Conservation (phyloP, 768 basidiomycete genomes). For the Serendipita sp. region DNA sequence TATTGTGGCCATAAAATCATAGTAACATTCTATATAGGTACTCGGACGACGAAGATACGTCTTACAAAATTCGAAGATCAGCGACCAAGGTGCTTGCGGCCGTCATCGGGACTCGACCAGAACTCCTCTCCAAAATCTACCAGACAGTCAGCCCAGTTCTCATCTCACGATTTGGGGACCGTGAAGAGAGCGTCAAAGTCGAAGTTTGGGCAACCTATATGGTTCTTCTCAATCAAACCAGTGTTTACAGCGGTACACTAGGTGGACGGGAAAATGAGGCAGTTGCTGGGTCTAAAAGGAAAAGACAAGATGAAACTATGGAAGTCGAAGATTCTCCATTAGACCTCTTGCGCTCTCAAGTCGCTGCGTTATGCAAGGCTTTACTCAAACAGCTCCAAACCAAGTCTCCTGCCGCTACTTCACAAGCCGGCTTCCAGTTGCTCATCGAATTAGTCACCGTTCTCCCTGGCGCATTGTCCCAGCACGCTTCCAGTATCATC, state of each 20-base stretch:
- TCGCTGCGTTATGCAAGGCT: constrained; percentile 62
- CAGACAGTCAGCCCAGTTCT: constrained; percentile 74
- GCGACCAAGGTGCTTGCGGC: constrained; percentile 80
- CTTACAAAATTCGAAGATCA: constrained; percentile 90
- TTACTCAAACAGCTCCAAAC: constrained; percentile 74
- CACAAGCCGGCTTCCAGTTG: constrained; percentile 76
- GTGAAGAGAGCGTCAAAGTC: constrained; percentile 84
- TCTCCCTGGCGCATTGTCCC: constrained; percentile 66
- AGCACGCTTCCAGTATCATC: constrained; percentile 46
- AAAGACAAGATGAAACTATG: constrained; percentile 55
- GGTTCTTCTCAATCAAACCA: constrained; percentile 67
- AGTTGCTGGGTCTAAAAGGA: constrained; percentile 44
- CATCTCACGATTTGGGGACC: constrained; percentile 82
- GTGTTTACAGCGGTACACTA: constrained; percentile 52
- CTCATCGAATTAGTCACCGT: constrained; percentile 61
- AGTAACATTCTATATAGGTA: constrained; percentile 36
- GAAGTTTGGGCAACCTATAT: constrained; percentile 86
- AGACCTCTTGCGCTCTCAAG: constrained; percentile 53
- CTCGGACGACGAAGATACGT: constrained; percentile 95
- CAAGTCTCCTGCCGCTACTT: constrained; percentile 58
- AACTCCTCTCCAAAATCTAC: constrained; percentile 64
- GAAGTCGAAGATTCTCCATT: constrained; percentile 59
- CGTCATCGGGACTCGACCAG: constrained; percentile 78
- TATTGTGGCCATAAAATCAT: too few relatives aligned
- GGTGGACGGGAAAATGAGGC: constrained; percentile 36